Conservation (phyloP, 805 yeast species). For the Metschnikowia bowlesiae region DNA sequence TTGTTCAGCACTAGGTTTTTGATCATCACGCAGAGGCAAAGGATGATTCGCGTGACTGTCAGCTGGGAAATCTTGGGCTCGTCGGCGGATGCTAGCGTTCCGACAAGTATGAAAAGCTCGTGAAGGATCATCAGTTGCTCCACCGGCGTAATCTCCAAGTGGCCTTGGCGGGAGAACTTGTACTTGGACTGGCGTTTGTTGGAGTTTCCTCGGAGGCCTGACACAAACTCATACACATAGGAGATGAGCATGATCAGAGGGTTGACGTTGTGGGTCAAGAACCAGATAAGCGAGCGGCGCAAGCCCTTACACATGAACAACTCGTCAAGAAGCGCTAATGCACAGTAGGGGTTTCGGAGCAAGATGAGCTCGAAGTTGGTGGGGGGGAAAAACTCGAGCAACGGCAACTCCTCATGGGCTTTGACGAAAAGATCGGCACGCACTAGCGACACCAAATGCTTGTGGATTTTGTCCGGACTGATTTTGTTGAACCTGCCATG, state of each 20-base stretch:
- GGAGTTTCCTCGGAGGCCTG: slow-evolving; percentile 51
- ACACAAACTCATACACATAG: slow-evolving; percentile 57
- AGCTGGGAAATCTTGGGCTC: slow-evolving; percentile 13
- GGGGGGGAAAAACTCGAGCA: slow-evolving; percentile 28
- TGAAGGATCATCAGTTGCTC: slow-evolving; percentile 67
- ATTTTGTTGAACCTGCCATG: slow-evolving; percentile 21
- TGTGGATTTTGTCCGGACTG: slow-evolving; percentile 51
- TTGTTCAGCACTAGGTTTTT: slow-evolving; percentile 45
- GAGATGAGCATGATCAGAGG: slow-evolving; percentile 53
- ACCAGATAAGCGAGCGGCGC: slow-evolving; percentile 63
- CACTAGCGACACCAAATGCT: slow-evolving; percentile 37
- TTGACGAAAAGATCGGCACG: slow-evolving; percentile 21
- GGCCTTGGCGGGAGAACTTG: slow-evolving; percentile 55
- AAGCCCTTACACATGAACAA: slow-evolving; percentile 64
- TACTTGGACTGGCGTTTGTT: slow-evolving; percentile 20
- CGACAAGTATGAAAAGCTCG: slow-evolving; percentile 57
- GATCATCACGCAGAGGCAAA: slow-evolving; percentile 60
- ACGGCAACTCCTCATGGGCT: slow-evolving; percentile 24
- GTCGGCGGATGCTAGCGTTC: slow-evolving; percentile 29
- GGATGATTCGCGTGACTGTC: slow-evolving; percentile 35
- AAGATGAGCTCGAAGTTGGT: slow-evolving; percentile 50
- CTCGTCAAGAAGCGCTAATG: slow-evolving; percentile 61
- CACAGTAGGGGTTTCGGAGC: slow-evolving; percentile 47
- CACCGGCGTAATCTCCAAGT: slow-evolving; percentile 48
- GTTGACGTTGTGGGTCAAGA: slow-evolving; percentile 54